Conservation (phyloP, 2,329 filamentous ascomycete genomes). For the Cladosporium halotolerans region DNA sequence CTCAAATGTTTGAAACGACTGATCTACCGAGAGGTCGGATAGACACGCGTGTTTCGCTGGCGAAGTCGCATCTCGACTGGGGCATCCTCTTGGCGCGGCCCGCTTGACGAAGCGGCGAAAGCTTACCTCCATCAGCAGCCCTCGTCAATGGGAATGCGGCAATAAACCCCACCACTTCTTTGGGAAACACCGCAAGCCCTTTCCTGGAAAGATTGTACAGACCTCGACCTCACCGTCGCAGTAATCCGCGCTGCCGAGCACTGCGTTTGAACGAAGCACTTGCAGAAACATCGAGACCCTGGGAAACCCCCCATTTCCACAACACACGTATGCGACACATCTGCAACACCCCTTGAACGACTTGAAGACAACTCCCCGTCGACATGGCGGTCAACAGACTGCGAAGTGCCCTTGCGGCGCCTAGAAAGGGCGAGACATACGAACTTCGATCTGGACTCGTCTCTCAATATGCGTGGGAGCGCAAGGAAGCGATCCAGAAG, state of each 20-base stretch:
- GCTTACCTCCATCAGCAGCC: conserved; percentile 5
- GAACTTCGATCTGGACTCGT: conserved; percentile 90
- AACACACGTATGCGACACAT: conserved; percentile 8
- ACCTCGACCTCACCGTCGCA: no score
- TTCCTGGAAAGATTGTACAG: no score
- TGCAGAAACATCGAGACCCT: neutral
- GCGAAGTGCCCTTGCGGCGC: conserved; percentile 83
- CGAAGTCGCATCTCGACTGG: neutral
- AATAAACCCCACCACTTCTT: neutral
- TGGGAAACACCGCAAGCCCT: neutral
- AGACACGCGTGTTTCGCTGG: conserved; percentile 2
- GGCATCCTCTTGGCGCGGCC: conserved; percentile 3
- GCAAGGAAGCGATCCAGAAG: conserved; percentile 97
- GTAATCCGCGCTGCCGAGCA: no score
- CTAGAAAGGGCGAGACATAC: conserved; percentile 95
- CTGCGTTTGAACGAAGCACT: no score
- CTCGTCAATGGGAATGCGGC: conserved; percentile 2
- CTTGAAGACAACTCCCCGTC: neutral
- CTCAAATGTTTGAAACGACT: neutral
- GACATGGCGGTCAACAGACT: conserved; percentile 94
- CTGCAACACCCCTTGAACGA: conserved; percentile 3
- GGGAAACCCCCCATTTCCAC: conserved; percentile 6
- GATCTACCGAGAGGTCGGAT: neutral
- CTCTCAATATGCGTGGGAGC: conserved; percentile 98
- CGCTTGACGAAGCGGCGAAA: neutral